Base-by-base conservation (phyloP, 2,329 filamentous ascomycete genomes). In the Niveomyces coronatus region DNA sequence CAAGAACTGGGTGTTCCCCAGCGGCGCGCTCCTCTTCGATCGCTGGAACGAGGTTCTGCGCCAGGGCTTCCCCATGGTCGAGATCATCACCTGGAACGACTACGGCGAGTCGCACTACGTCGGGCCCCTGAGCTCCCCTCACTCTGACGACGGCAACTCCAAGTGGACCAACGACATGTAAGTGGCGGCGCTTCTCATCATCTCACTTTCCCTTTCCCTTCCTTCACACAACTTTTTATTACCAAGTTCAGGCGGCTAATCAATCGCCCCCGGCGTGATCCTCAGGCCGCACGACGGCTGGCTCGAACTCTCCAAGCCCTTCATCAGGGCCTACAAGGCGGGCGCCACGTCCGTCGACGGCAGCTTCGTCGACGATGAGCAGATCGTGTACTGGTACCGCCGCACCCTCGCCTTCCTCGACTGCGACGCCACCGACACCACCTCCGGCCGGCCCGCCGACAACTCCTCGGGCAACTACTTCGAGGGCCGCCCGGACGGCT, bases 1-100 rank as follows among this genome's bases (percentile, higher is more conserved):
- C 47, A 68, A 76, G 59, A 71, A 71, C 47, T 74, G 68, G 64
- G 60, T 79, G 2, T 81, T 74, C 60, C 67, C 67, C 3, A 67
- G 71, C 7, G 75, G 78, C 43, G 59, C 68, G 29, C 56, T 79
- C 6, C 77, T 76, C 68, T 70, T 67, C 42, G 58, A 73, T 40
- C 69, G 75, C 19, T 79, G 74, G 75, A 58, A 68, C 16, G 45
- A 60, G 39, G 60, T 71, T 15, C 45, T 70, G 9, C 46, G 50
- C 6, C 47, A 68, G n/a, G 53, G 60, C 13, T 68, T 69, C 13
- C 58, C 63, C 4, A 71, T 70, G 40, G 52, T 75, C 5, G 57
- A 62, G 47, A 63, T 68, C 20, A 51, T 68, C 14, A 65, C 64
- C n/a, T 63, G 58, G 58, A 63, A 63, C 37, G 60, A 75, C 48